phyloP scores from a whole-genome alignment of 2,329 filamentous ascomycete species.

The Botrytis byssoidea region DNA sequence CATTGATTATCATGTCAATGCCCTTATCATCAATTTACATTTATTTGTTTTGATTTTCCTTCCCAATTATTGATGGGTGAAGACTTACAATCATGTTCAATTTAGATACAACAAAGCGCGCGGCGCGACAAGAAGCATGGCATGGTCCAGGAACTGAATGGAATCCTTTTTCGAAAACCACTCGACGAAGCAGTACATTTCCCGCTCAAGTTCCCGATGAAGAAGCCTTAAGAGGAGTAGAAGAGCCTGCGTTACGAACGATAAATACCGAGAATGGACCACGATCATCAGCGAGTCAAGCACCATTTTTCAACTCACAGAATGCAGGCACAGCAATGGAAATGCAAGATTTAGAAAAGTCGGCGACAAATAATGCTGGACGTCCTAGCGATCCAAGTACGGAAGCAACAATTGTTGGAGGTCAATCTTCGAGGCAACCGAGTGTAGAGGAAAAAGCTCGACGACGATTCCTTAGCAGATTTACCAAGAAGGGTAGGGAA shows the following conservation, averaged over 20 bases:
- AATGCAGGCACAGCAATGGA: constrained; percentile 20
- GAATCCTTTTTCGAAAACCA: constrained; percentile 36
- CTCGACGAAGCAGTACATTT: constrained; percentile 25
- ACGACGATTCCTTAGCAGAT: constrained; percentile 25
- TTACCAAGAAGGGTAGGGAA: constrained; percentile 22
- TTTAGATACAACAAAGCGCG: constrained; percentile 34
- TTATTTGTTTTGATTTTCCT: neutral
- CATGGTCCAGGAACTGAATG: constrained; percentile 30
- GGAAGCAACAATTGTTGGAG: constrained; percentile 24
- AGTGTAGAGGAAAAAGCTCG: constrained; percentile 30
- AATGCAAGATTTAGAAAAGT: constrained; percentile 23
- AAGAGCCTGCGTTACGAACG: constrained; percentile 22
- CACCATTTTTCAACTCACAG: neutral
- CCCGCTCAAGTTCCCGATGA: constrained; percentile 18
- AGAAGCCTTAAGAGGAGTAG: constrained; percentile 16
- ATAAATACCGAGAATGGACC: constrained; percentile 30
- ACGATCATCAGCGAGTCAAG: constrained; percentile 20
- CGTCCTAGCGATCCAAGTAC: constrained; percentile 28
- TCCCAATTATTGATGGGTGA: neutral
- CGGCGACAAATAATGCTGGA: constrained; percentile 4
- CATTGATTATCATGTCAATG: neutral
- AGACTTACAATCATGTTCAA: constrained; percentile 25
- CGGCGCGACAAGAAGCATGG: constrained; percentile 38
- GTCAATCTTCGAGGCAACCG: constrained; percentile 21
- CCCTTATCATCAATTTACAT: too few relatives aligned